These are phyloP conservation scores for Rhizopogon salebrosus DNA, from an alignment of 768 basidiomycete genomes.

Conservation along the genomic window DNA sequence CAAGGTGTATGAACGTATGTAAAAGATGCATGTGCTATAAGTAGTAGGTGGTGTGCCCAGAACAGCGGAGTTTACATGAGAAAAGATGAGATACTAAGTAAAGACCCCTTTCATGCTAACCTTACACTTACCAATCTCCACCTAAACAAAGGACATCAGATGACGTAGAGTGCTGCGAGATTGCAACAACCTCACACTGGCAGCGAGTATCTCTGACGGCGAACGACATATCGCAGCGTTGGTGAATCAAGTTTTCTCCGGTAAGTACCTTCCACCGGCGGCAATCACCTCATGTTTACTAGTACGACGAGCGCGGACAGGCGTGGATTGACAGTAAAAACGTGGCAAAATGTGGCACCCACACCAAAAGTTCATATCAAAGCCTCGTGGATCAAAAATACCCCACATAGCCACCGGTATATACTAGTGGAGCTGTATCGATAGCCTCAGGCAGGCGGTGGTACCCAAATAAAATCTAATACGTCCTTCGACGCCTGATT, in stretches of 20 bases:
- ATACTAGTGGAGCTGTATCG: too few relatives aligned
- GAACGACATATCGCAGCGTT: too few relatives aligned
- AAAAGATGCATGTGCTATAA: neutral
- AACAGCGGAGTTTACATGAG: conserved; percentile 1
- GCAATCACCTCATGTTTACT: conserved; percentile 3
- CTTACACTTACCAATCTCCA: too few relatives aligned
- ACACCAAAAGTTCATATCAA: too few relatives aligned
- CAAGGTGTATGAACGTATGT: too few relatives aligned
- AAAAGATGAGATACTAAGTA: neutral
- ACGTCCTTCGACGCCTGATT: neutral
- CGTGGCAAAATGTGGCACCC: neutral
- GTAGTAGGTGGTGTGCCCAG: neutral
- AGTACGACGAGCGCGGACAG: neutral
- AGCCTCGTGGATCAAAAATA: too few relatives aligned
- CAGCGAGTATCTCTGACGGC: neutral
- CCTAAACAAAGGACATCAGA: too few relatives aligned
- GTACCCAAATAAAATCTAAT: neutral
- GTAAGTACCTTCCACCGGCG: neutral
- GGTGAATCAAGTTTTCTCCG: neutral
- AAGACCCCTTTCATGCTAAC: neutral
- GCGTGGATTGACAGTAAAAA: neutral
- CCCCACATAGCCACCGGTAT: too few relatives aligned
- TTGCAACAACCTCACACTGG: neutral
- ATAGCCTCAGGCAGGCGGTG: too few relatives aligned
- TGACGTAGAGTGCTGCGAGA: too few relatives aligned